phyloP scores from a whole-genome alignment of 306 rosid species.

The Corylus americana region DNA sequence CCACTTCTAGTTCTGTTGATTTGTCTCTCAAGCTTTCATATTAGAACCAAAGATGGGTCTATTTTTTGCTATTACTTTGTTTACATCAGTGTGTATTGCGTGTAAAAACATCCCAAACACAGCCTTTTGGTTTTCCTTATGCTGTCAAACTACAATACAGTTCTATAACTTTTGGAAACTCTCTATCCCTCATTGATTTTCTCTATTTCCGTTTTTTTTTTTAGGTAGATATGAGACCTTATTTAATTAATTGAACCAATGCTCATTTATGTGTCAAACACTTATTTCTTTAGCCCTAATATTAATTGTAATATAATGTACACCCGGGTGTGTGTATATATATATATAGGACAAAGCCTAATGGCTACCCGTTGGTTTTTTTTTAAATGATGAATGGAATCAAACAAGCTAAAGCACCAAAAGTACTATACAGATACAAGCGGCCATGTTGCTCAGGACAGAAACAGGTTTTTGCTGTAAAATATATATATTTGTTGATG shows the following conservation, averaged over 20 bases:
- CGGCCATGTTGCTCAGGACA: too few relatives aligned
- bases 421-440: background rate
- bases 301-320: too few relatives aligned
- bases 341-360: background rate
- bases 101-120: conserved; percentile 29
- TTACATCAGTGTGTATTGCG: conserved; percentile 2
- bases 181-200: background rate
- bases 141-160: conserved; percentile 24
- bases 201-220: background rate
- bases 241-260: too few relatives aligned
- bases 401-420: background rate
- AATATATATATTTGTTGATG: too few relatives aligned
- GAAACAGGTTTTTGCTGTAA: too few relatives aligned
- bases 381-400: background rate
- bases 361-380: background rate
- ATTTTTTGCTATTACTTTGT: conserved; percentile 9
- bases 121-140: conserved; percentile 38
- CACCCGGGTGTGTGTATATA: too few relatives aligned
- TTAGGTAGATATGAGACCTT: too few relatives aligned
- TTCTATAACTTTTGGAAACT: conserved; percentile 22
- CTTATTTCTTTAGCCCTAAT: too few relatives aligned
- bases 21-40: conserved; percentile 77
- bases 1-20: conserved; percentile 59
- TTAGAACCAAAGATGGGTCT: conserved; percentile 34
- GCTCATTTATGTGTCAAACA: background rate